Evolutionary conservation across 2,329 filamentous ascomycete species (phyloP).

Genomic region (Ascocoryne sarcoides): DNA sequence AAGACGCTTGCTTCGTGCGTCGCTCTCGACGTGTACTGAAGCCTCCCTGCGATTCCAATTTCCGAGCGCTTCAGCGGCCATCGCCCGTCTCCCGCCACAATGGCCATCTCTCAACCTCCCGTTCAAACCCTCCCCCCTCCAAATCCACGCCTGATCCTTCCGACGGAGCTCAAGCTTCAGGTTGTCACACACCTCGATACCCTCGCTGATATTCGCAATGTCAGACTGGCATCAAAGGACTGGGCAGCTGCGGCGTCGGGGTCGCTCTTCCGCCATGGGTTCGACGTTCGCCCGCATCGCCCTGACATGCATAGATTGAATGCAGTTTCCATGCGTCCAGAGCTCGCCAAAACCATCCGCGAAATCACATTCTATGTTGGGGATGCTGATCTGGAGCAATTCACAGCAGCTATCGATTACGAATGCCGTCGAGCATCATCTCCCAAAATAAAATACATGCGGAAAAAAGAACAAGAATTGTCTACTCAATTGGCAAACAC

Average conservation of each 20-base stretch:
- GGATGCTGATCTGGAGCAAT: conserved; percentile 1
- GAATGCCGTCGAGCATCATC: neutral
- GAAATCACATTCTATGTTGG: conserved; percentile 3
- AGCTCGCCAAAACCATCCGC: conserved; percentile 3
- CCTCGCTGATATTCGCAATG: conserved; percentile 2
- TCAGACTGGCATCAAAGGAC: conserved; percentile 5
- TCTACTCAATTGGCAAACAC: neutral
- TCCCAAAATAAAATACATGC: no score
- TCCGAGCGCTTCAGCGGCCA: no score
- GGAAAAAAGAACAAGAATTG: neutral
- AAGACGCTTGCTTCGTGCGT: no score
- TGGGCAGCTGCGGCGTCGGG: conserved; percentile 7
- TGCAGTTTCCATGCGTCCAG: neutral
- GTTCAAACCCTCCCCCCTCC: no score
- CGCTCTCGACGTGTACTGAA: no score
- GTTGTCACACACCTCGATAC: conserved; percentile 3
- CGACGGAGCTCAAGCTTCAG: conserved; percentile 8
- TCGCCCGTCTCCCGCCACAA: no score
- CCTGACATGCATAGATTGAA: conserved; percentile 4
- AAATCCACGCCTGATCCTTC: no score
- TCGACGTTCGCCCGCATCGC: conserved; percentile 3
- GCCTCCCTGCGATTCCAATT: no score
- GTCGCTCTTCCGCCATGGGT: conserved; percentile 4
- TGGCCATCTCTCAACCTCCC: no score
- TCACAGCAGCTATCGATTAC: neutral